Evolutionary conservation across 1,139 yeast genomes (phyloP), one percentile per base, ranked within the genome.

Genomic region (Fermentozyma sake): DNA sequence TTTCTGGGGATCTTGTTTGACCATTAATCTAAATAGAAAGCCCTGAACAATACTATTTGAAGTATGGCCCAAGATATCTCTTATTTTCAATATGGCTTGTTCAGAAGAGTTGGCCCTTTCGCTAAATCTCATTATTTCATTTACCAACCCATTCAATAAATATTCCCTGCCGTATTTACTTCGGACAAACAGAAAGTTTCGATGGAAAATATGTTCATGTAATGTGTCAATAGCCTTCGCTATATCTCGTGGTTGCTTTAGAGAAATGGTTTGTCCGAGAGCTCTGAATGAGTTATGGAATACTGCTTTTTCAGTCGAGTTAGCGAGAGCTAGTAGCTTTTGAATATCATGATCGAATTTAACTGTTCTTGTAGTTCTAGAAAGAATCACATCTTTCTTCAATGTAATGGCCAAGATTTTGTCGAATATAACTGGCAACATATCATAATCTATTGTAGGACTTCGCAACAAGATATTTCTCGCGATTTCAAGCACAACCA

Each of bases 211-310:
- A 14, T 35, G 33, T 2, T 20, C 18, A 22, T 38, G 28, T 5
- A 53, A 17, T 11, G 28, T 24, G 25, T 50, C 46, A 10, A 58
- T 25, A 3, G 41, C 32, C 2, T 3, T 12, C 2, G 52, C 42
- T 2, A 44, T 30, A 14, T 44, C 37, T 1, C 34, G 31, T 1
- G 49, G 31, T 3, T 42, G 37, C 7, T 55, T 31, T n/a, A 46
- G 34, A 2, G 67, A 53, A 6, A 61, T 23, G n/a, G 55, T 36
- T 32, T 60, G 65, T 1, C 53, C 59, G 13, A 58, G 27, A 4
- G 58, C 46, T 20, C 63, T 36, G 5, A 61, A 29, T 3, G 49
- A 32, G 28, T 50, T 49, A 35, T 52, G 61, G 27, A 57, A 52
- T 16, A 38, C 39, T 3, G 45, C 47, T 19, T 36, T 48, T 23